Percentiles rank a stretch among this genome's conserved stretches.
These are phyloP conservation scores for Corylus avellana DNA, from an alignment of 306 rosid species.

Conservation along the genomic window DNA sequence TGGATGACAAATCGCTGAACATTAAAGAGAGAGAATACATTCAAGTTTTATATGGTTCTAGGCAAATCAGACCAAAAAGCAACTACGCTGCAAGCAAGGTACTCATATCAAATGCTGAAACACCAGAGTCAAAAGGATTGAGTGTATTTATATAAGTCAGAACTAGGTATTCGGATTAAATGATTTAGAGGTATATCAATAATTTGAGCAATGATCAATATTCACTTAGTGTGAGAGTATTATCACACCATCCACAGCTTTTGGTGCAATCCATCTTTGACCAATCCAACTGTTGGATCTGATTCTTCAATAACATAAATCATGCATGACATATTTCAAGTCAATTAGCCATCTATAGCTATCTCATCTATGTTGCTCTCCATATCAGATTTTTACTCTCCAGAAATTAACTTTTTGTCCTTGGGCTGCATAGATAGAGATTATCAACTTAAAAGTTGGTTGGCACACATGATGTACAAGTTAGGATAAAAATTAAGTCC, in stretches of 20 bases:
- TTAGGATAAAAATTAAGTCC: neutral
- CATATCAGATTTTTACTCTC: slow-evolving; percentile 9
- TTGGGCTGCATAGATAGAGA: slow-evolving; percentile 13
- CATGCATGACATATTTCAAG: slow-evolving; percentile 14
- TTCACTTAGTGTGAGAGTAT: neutral
- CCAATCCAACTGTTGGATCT: slow-evolving; percentile 15
- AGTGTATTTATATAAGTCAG: slow-evolving; percentile 9
- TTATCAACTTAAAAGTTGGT: slow-evolving; percentile 18
- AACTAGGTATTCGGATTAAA: neutral
- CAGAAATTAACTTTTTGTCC: neutral
- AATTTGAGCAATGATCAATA: neutral
- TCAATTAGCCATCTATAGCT: slow-evolving; percentile 19
- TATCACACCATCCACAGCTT: slow-evolving; percentile 2
- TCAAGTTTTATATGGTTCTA: neutral
- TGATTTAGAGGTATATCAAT: neutral
- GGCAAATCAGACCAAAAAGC: neutral
- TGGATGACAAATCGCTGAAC: slow-evolving; percentile 91
- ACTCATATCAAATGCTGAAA: neutral
- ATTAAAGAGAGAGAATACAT: neutral
- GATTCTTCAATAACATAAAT: slow-evolving; percentile 14
- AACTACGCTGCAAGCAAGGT: slow-evolving; percentile 1
- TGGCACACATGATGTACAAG: neutral
- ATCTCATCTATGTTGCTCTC: neutral
- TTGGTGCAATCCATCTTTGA: slow-evolving; percentile 16
- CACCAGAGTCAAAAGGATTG: neutral